Evolutionary conservation across 1,139 yeast species (phyloP).

Genomic region (Petasospora rhodanensis): DNA sequence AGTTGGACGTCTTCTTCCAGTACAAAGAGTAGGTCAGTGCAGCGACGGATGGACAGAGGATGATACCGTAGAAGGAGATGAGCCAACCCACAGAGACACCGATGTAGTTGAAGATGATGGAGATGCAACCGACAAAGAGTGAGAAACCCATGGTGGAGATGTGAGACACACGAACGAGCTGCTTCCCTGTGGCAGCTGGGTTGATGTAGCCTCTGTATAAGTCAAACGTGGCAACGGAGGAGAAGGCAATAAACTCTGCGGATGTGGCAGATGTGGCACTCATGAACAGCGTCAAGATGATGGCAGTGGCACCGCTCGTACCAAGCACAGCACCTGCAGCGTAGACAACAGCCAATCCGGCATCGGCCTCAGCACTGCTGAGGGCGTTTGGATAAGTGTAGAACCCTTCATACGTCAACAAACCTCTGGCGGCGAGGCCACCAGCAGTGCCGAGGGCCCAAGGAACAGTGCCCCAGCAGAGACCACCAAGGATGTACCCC

Average conservation of each 20-base stretch:
- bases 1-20: slow-evolving; percentile 45
- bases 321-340: slow-evolving; percentile 34
- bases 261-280: slow-evolving; percentile 40
- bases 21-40: slow-evolving; percentile 36
- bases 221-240: slow-evolving; percentile 37
- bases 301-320: slow-evolving; percentile 34
- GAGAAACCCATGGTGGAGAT: slow-evolving; percentile 29
- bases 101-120: slow-evolving; percentile 33
- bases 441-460: slow-evolving; percentile 36
- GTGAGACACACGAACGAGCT: slow-evolving; percentile 33
- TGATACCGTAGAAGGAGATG: slow-evolving; percentile 33
- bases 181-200: slow-evolving; percentile 34
- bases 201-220: slow-evolving; percentile 35
- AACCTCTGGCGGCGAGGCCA: slow-evolving; percentile 34
- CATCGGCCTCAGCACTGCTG: slow-evolving; percentile 21
- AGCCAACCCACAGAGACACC: slow-evolving; percentile 33
- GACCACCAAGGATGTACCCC: slow-evolving; percentile 39
- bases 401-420: slow-evolving; percentile 30
- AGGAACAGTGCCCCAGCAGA: slow-evolving; percentile 40
- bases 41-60: slow-evolving; percentile 35
- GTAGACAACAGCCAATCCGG: slow-evolving; percentile 29
- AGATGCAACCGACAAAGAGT: slow-evolving; percentile 30
- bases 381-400: slow-evolving; percentile 32
- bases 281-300: slow-evolving; percentile 35
- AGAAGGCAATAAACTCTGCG: slow-evolving; percentile 37